A percentile compares a stretch with the other conserved stretches of the same genome.
phyloP scores from a whole-genome alignment of 768 basidiomycete species.

The Russula foetens region DNA sequence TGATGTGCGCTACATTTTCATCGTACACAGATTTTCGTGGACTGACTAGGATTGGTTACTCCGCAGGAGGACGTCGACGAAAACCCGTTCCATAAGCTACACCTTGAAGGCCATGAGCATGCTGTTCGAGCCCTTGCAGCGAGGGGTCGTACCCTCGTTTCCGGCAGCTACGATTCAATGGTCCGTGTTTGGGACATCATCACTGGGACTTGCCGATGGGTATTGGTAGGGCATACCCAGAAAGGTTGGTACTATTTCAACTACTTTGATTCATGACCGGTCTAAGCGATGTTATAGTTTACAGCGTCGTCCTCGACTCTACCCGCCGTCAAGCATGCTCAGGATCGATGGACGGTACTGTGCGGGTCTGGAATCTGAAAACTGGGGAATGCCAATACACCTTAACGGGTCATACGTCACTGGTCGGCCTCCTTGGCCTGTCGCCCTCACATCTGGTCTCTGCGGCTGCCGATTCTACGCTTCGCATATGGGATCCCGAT shows the following conservation, averaged over 20 bases:
- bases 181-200: conserved; percentile 95
- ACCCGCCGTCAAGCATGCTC: conserved; percentile 87
- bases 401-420: conserved; percentile 85
- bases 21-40: not conserved
- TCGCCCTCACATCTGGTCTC: conserved; percentile 89
- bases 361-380: conserved; percentile 87
- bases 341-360: conserved; percentile 97
- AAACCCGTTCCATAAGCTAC: conserved; percentile 86
- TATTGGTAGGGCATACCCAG: conserved; percentile 81
- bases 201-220: conserved; percentile 71
- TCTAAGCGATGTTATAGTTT: conserved; percentile 46
- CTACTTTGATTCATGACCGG: not conserved
- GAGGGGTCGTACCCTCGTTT: conserved; percentile 81
- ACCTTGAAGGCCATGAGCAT: conserved; percentile 83
- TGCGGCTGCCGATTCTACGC: conserved; percentile 91
- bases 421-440: conserved; percentile 88
- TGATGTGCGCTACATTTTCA: conserved; percentile 29
- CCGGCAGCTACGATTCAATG: conserved; percentile 92
- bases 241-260: conserved; percentile 52
- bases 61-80: conserved; percentile 53
- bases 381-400: conserved; percentile 75
- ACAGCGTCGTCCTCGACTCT: conserved; percentile 89
- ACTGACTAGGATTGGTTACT: conserved; percentile 1
- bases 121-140: conserved; percentile 92
- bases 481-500: conserved; percentile 91